Evolutionary conservation across 805 yeast genomes (phyloP), one percentile per base, ranked within the genome.

Genomic region (Torulaspora microellipsoides): DNA sequence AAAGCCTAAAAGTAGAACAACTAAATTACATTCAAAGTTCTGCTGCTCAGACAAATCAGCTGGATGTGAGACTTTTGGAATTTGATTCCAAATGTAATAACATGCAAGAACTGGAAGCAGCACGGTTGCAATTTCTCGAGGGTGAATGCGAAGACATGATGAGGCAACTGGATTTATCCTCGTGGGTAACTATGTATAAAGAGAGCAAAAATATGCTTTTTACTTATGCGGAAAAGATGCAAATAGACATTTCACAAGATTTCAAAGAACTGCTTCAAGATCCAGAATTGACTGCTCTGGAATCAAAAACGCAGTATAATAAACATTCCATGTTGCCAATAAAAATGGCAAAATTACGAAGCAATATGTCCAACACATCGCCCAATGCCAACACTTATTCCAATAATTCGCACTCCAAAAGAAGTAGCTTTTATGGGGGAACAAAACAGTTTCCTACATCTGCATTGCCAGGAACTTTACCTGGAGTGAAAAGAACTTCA

Each of bases 351-450:
- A 49, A 49, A 38, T 43, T 42, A 17, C 39, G 53, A 17, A 39
- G 31, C 13, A 29, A 14, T 13, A 40, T 40, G 15, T 12, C 45
- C 14, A 25, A 32, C 10, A 36, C 42, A 12, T 34, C 48, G 9
- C 35, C 50, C 1, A 42, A 38, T 15, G 23, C 45, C 6, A 43
- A 36, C 13, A 15, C 36, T 15, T 27, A 14, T 15, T 27, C 48
- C 15, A 43, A 20, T 27, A 47, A 42, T 23, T 20, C 49, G n/a
- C 44, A 47, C 8, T 34, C 40, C 8, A 58, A 58, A 36, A 50
- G 60, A 45, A 56, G 58, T 38, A 56, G 58, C 35, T 58, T 55
- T 33, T 58, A 58, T 40, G 62, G 62, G 4, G 50, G 50, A 9
- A 35, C 52, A 14, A 43, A 47, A 20, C 41, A 47, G 25, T 46